phyloP scores from a whole-genome alignment of 345 rosid species.

The Alliaria petiolata region DNA sequence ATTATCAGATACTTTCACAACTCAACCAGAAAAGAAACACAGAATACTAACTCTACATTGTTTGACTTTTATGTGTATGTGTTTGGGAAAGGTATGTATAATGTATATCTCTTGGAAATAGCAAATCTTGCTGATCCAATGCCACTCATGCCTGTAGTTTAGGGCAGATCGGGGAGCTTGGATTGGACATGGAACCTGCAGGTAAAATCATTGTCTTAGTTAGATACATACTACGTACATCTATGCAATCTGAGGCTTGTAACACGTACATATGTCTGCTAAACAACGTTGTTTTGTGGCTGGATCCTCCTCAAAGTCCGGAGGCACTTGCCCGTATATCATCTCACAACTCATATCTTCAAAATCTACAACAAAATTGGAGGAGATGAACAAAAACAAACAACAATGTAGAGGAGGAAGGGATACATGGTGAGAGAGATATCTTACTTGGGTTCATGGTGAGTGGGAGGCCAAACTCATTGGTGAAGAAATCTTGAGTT shows the following conservation, averaged over 20 bases:
- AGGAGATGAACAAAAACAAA: not conserved
- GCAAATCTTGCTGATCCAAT: not conserved
- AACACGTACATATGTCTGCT: constrained; percentile 30
- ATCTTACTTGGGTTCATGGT: constrained; percentile 86
- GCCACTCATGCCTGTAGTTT: constrained; percentile 29
- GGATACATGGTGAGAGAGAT: no score
- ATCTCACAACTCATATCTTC: constrained; percentile 98
- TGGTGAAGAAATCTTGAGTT: constrained; percentile 97
- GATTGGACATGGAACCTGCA: constrained; percentile 38
- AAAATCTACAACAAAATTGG: constrained; percentile 49
- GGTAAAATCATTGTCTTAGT: not conserved
- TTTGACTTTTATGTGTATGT: not conserved
- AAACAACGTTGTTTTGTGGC: constrained; percentile 38
- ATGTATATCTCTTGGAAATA: constrained; percentile 7
- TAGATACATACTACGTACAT: not conserved
- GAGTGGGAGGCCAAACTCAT: constrained; percentile 91
- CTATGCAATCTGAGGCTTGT: not conserved
- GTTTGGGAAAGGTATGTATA: constrained; percentile 12
- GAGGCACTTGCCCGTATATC: constrained; percentile 90
- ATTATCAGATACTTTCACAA: constrained; percentile 3
- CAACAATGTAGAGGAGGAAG: not conserved
- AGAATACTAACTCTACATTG: constrained; percentile 21
- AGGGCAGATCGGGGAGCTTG: constrained; percentile 33
- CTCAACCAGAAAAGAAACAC: no score
- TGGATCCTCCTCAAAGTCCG: constrained; percentile 69